A percentile compares a stretch with the other conserved stretches of the same genome.
Evolutionary conservation across 2,329 filamentous ascomycete genomes (phyloP).

Genomic region (Sporothrix brasiliensis): DNA sequence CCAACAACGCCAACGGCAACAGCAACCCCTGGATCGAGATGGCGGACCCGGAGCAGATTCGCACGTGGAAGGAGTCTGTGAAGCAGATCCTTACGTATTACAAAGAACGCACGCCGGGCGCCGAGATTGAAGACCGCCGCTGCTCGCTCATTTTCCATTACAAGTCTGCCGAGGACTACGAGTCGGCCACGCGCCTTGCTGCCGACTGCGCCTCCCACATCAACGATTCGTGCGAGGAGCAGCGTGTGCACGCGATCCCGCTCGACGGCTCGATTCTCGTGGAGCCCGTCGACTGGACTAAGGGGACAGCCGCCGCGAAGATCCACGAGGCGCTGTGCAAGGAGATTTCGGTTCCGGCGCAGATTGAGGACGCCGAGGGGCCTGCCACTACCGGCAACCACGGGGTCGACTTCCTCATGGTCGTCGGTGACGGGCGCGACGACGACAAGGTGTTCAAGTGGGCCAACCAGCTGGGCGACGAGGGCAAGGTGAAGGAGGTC

Average conservation of each 20-base stretch:
- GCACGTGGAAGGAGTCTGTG: slow-evolving; percentile 81
- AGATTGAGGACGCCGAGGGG: slow-evolving; percentile 28
- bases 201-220: slow-evolving; percentile 92
- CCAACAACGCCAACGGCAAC: slow-evolving; percentile 48
- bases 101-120: slow-evolving; percentile 83
- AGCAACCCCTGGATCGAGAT: slow-evolving; percentile 73
- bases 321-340: slow-evolving; percentile 65
- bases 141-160: slow-evolving; percentile 92
- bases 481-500: slow-evolving; percentile 66
- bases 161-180: slow-evolving; percentile 75
- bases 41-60: slow-evolving; percentile 69
- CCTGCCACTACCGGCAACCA: slow-evolving; percentile 39
- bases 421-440: slow-evolving; percentile 87
- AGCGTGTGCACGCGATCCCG: slow-evolving; percentile 81
- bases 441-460: slow-evolving; percentile 94
- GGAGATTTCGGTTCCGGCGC: slow-evolving; percentile 41
- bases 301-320: slow-evolving; percentile 76
- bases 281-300: slow-evolving; percentile 84
- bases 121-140: slow-evolving; percentile 85
- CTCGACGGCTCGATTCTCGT: slow-evolving; percentile 80
- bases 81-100: slow-evolving; percentile 85
- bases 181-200: slow-evolving; percentile 75
- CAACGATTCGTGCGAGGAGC: slow-evolving; percentile 85
- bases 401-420: slow-evolving; percentile 80
- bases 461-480: slow-evolving; percentile 75